Conservation (phyloP, 2,329 filamentous ascomycete genomes). For the Karstenula rhodostoma region DNA sequence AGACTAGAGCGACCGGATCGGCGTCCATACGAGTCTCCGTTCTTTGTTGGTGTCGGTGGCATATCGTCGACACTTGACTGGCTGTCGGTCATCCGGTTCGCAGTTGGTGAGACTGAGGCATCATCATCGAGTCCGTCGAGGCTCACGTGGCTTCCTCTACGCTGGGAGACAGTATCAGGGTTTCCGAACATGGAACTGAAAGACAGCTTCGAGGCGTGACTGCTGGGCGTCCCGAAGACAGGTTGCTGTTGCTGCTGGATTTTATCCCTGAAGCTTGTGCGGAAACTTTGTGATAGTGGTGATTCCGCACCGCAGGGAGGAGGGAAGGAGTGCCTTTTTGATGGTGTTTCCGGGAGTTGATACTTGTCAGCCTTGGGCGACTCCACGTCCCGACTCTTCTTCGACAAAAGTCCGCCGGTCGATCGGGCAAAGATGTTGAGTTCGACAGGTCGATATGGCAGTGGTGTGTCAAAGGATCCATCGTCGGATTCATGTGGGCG, state of each 20-base stretch:
- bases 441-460: constrained; percentile 77
- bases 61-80: constrained; percentile 73
- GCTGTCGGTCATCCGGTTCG: constrained; percentile 59
- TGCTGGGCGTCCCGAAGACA: constrained; percentile 80
- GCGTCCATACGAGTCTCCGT: constrained; percentile 55
- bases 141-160: constrained; percentile 78
- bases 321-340: constrained; percentile 85
- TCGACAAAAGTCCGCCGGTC: constrained; percentile 80
- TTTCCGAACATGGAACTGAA: constrained; percentile 73
- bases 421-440: constrained; percentile 80
- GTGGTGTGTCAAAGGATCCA: constrained; percentile 74
- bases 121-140: constrained; percentile 77
- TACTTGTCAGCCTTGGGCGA: constrained; percentile 65
- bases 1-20: constrained; percentile 61
- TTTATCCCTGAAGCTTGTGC: constrained; percentile 8
- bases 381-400: constrained; percentile 83
- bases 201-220: constrained; percentile 67
- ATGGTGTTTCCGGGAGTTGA: constrained; percentile 91
- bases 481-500: constrained; percentile 59
- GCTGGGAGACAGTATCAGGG: constrained; percentile 59
- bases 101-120: constrained; percentile 63
- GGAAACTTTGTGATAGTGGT: constrained; percentile 3
- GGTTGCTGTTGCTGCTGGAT: constrained; percentile 50
- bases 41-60: constrained; percentile 94
- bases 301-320: constrained; percentile 65